Evolutionary conservation across 164 flowering plant genomes (phyloP).

Genomic region (Amborella trichopoda): DNA sequence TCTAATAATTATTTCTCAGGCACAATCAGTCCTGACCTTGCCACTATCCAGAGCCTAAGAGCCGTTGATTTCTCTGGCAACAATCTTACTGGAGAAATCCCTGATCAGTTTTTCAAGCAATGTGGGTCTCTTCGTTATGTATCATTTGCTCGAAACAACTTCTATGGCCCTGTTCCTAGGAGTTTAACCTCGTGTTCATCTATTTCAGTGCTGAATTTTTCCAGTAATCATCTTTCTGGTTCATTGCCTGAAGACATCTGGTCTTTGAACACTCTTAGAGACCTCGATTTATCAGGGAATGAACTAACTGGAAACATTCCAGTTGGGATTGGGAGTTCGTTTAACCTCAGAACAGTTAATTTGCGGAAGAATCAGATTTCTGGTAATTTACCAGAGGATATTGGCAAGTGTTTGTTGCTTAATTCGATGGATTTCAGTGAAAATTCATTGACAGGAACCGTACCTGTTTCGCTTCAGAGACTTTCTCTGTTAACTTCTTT

Average conservation of each 20-base stretch:
- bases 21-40: conserved; percentile 35
- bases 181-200: conserved; percentile 54
- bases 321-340: conserved; percentile 31
- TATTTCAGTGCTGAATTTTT: conserved; percentile 47
- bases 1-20: conserved; percentile 71
- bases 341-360: conserved; percentile 38
- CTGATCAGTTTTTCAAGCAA: conserved; percentile 62
- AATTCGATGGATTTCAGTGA: conserved; percentile 58
- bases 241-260: conserved; percentile 46
- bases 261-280: conserved; percentile 53
- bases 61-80: conserved; percentile 61
- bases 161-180: conserved; percentile 55
- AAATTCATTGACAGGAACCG: conserved; percentile 48
- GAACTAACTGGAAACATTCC: conserved; percentile 65
- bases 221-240: conserved; percentile 67
- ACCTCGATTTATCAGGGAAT: conserved; percentile 71
- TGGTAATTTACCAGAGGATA: conserved; percentile 54
- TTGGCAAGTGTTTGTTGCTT: conserved; percentile 57
- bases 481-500: conserved; percentile 47
- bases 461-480: conserved; percentile 58
- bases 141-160: conserved; percentile 57
- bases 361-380: conserved; percentile 45
- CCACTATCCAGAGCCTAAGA: conserved; percentile 32
- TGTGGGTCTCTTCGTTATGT: conserved; percentile 51
- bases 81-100: conserved; percentile 54